Conservation (phyloP, 2,329 filamentous ascomycete genomes). For the Periconia sp. region DNA sequence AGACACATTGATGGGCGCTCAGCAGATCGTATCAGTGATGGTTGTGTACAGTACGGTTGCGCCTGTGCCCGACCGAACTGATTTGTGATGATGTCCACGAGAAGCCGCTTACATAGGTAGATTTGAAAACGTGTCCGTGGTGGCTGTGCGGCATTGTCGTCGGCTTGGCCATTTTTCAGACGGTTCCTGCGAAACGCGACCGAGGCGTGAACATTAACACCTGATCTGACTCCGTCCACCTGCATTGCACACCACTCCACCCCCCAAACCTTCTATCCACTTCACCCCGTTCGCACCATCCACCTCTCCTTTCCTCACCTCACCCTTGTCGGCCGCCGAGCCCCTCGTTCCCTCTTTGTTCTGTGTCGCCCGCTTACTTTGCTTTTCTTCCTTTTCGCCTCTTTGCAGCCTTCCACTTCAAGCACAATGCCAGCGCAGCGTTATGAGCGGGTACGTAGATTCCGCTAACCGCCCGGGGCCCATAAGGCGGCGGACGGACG, state of each 20-base stretch:
- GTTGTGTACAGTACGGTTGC: no score
- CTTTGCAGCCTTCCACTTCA: background rate
- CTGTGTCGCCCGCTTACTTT: background rate
- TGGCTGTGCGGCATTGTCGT: background rate
- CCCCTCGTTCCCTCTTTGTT: background rate
- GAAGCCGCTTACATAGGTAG: no score
- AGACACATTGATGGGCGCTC: no score
- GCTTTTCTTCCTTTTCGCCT: conserved; percentile 7
- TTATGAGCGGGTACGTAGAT: conserved; percentile 50
- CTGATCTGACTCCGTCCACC: background rate
- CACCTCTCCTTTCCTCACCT: background rate
- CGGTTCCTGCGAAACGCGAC: background rate
- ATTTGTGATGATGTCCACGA: no score
- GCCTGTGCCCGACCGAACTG: no score
- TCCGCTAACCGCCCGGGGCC: background rate
- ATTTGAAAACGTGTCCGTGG: background rate
- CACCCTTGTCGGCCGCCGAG: conserved; percentile 7
- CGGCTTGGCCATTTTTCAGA: background rate
- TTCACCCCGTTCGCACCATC: background rate
- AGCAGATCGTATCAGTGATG: no score
- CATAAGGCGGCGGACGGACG: background rate
- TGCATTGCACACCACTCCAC: background rate
- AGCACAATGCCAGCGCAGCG: conserved; percentile 50
- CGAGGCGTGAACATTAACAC: no score
- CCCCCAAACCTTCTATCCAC: background rate